Percentiles rank a stretch among this genome's conserved stretches.
These are phyloP conservation scores for Lupinus albus DNA, from an alignment of 306 rosid species.

Conservation along the genomic window DNA sequence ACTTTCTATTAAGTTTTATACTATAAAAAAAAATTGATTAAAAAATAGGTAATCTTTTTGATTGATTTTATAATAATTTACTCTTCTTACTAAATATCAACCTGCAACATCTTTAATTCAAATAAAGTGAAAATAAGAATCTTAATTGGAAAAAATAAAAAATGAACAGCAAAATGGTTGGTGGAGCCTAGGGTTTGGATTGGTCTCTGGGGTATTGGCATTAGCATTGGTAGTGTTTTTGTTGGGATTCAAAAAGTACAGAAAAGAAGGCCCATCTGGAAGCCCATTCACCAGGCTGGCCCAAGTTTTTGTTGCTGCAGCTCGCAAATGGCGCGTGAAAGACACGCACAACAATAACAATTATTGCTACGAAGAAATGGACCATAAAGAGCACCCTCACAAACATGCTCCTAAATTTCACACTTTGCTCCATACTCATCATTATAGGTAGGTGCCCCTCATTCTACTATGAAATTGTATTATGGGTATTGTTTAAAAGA, in stretches of 20 bases:
- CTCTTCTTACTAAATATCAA: neutral
- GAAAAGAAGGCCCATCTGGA: conserved; percentile 49
- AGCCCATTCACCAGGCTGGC: conserved; percentile 67
- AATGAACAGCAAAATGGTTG: conserved; percentile 62
- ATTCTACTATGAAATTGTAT: too few relatives aligned
- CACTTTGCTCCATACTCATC: conserved; percentile 47
- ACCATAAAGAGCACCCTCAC: conserved; percentile 4
- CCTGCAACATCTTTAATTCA: neutral
- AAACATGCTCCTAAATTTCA: conserved; percentile 30
- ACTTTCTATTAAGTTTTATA: too few relatives aligned
- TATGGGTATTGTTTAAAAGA: too few relatives aligned
- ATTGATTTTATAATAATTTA: neutral
- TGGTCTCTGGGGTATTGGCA: conserved; percentile 56
- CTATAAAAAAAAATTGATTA: too few relatives aligned
- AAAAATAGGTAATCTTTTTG: neutral
- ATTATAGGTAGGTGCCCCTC: conserved; percentile 57
- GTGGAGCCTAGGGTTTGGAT: conserved; percentile 68
- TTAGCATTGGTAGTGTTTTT: conserved; percentile 55
- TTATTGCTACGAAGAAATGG: conserved; percentile 42
- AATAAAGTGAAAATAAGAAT: conserved; percentile 12
- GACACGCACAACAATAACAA: conserved; percentile 15
- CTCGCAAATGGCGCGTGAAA: conserved; percentile 55
- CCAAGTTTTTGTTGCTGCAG: conserved; percentile 60
- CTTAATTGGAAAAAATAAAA: neutral
- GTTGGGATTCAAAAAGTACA: conserved; percentile 57